Evolutionary conservation across 2,329 filamentous ascomycete species (phyloP), one percentile per base, ranked within the genome.

Genomic region (Camillea tinctor): DNA sequence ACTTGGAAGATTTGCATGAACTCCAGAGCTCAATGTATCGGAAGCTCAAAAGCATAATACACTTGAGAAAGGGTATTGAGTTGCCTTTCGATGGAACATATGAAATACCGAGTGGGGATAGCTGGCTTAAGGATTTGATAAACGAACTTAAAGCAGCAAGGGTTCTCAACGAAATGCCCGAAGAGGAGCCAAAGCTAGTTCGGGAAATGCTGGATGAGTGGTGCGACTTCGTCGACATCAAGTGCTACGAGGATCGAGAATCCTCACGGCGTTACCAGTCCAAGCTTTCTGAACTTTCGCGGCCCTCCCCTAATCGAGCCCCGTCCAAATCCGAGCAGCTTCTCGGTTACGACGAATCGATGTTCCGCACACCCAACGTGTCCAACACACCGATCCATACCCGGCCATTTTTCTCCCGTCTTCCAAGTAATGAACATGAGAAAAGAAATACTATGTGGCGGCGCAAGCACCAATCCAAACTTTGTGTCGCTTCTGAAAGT

Each of bases 191-290:
- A 50, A 52, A 53, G 13, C 26, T 60, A 24, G 57, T 65, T 30
- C 51, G 36, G 22, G 65, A 68, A n/a, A 65, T 66, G 15, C 54
- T 59, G 40, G 56, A 62, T 11, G 61, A 40, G 1, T 69, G 61
- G 49, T 44, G 59, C 22, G 54, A 58, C 2, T 66, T 69, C 21
- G 40, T 60, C 20, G 63, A 62, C 30, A 26, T 66, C 9, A 57
- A 62, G 17, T 54, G 50, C 7, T 57, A 61, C 17, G 63, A 68
- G 49, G 50, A 60, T n/a, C 53, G 57, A 1, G 55, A 52, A 44
- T 44, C 58, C 7, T 50, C 57, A 20, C 61, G 61, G 9, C 64
- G 52, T 19, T 59, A 60, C 11, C 48, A 55, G 5, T 36, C 40
- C 36, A 15, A 15, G 17, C 17, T 44, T 44, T 36, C 40, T 6